Evolutionary conservation across 2,329 filamentous ascomycete genomes (phyloP).

Genomic region (Verticillium nubilum): DNA sequence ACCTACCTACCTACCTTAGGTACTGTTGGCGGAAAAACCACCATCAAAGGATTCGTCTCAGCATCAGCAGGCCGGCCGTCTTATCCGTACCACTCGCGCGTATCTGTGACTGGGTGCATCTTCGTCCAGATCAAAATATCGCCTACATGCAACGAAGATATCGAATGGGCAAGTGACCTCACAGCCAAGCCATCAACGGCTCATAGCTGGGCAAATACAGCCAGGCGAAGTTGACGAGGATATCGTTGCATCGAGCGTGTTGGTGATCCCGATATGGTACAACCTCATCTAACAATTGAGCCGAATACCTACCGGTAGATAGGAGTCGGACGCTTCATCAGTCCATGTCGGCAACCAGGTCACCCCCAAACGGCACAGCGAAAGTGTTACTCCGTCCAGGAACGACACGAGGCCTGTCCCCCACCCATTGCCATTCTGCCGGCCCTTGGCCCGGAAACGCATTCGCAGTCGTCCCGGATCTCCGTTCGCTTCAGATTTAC

Average conservation of each 20-base stretch:
- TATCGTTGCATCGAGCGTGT: background rate
- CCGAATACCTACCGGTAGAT: background rate
- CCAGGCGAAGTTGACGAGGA: background rate
- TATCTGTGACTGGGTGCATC: too few species aligned
- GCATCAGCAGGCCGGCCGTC: background rate
- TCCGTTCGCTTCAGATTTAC: slow-evolving; percentile 18
- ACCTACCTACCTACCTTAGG: too few species aligned
- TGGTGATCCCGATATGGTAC: background rate
- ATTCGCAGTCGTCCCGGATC: slow-evolving; percentile 14
- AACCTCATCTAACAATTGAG: background rate
- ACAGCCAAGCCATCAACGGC: background rate
- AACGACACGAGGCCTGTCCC: background rate
- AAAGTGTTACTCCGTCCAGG: background rate
- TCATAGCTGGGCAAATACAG: background rate
- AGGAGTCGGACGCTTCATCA: background rate
- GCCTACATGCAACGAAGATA: background rate
- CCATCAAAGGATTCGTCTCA: background rate
- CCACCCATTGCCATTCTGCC: background rate
- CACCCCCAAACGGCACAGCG: background rate
- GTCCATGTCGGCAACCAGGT: background rate
- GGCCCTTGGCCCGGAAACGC: background rate
- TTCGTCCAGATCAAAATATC: too few species aligned
- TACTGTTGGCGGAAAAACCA: background rate
- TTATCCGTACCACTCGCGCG: background rate
- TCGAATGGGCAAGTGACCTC: background rate